A percentile compares a stretch with the other conserved stretches of the same genome.
These are phyloP conservation scores for Larix kaempferi DNA, from an alignment of 75 land plant genomes.

Conservation along the genomic window DNA sequence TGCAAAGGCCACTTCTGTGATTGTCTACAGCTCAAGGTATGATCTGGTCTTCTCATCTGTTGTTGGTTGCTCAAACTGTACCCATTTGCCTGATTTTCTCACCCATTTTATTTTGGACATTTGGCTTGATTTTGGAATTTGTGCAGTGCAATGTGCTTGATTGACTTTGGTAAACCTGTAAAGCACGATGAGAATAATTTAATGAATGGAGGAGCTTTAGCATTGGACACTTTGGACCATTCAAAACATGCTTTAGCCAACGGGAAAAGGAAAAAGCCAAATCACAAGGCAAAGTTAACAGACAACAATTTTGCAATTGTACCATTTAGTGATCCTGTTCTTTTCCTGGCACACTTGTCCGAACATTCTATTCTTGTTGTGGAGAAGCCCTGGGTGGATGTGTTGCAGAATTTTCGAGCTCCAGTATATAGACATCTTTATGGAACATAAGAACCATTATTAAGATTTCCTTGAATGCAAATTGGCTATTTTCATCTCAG, in stretches of 20 bases:
- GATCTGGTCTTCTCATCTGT: background rate
- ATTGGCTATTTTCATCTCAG: too few relatives aligned
- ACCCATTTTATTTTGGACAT: background rate
- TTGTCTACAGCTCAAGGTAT: conserved; percentile 92
- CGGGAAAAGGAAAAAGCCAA: conserved; percentile 19
- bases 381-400: conserved; percentile 88
- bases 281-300: conserved; percentile 5
- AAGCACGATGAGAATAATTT: conserved; percentile 35
- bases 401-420: conserved; percentile 71
- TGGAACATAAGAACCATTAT: conserved; percentile 62
- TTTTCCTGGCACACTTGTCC: conserved; percentile 79
- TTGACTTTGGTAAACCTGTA: conserved; percentile 82
- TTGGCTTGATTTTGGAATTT: conserved; percentile 3
- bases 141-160: conserved; percentile 92
- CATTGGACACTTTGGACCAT: conserved; percentile 11
- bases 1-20: conserved; percentile 48
- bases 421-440: conserved; percentile 92
- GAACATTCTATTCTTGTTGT: conserved; percentile 58
- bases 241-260: conserved; percentile 25
- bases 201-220: conserved; percentile 8
- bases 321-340: conserved; percentile 74
- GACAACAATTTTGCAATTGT: conserved; percentile 59
- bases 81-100: background rate
- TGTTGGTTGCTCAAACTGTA: background rate
- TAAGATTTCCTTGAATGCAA: too few relatives aligned